Conservation (phyloP, 495 filamentous ascomycete species). For the Rhizodiscina lignyota region DNA sequence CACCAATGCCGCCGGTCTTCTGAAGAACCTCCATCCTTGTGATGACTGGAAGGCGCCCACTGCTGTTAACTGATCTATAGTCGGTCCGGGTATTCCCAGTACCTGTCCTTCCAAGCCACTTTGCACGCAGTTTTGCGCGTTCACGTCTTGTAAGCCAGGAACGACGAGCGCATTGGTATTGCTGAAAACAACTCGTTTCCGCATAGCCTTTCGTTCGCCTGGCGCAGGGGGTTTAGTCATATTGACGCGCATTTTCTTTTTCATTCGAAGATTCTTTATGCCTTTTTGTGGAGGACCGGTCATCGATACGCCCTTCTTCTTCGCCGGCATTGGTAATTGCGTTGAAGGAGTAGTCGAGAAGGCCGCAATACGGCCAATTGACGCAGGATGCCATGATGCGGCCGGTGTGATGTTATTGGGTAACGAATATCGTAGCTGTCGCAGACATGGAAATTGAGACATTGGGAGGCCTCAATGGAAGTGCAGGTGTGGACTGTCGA, state of each 20-base stretch:
- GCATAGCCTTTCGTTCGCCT: slow-evolving; percentile 72
- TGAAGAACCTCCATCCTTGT: slow-evolving; percentile 78
- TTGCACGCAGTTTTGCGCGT: slow-evolving; percentile 18
- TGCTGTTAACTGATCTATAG: slow-evolving; percentile 63
- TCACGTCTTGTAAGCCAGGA: slow-evolving; percentile 42
- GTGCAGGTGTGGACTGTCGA: too few relatives aligned
- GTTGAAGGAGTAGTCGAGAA: too few relatives aligned
- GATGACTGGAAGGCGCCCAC: slow-evolving; percentile 80
- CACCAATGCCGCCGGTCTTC: slow-evolving; percentile 58
- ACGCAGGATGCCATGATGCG: too few relatives aligned
- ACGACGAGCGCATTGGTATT: slow-evolving; percentile 84
- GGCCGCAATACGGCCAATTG: too few relatives aligned
- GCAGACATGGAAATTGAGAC: too few relatives aligned
- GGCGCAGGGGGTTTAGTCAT: slow-evolving; percentile 33
- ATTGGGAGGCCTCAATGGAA: too few relatives aligned
- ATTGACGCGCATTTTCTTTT: background rate
- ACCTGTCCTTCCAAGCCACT: slow-evolving; percentile 42
- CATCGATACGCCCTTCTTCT: too few relatives aligned
- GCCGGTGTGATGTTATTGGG: too few relatives aligned
- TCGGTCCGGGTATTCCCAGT: slow-evolving; percentile 45
- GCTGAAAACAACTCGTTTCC: slow-evolving; percentile 78
- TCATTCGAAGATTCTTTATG: background rate
- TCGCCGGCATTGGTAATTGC: too few relatives aligned
- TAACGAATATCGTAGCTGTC: too few relatives aligned
- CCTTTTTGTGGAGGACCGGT: too few relatives aligned